These are phyloP conservation scores for Veloboletus limbatus DNA, from an alignment of 1,284 basidiomycete genomes.

Conservation along the genomic window DNA sequence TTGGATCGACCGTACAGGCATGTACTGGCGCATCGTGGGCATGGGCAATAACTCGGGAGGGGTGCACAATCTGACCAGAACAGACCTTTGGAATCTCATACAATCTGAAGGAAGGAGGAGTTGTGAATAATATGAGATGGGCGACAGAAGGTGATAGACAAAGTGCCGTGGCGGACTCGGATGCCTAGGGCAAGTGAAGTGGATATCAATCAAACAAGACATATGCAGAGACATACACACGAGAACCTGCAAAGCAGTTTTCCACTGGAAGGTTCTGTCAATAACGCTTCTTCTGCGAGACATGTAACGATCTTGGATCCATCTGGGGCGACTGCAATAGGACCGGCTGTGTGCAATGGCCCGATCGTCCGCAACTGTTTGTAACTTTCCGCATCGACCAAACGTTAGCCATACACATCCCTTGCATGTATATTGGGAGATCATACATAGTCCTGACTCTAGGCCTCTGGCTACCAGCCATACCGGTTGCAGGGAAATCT, in stretches of 20 bases:
- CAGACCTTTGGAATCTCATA: constrained; percentile 58
- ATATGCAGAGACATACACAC: constrained; percentile 57
- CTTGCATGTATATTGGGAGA: neutral
- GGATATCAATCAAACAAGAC: constrained; percentile 7
- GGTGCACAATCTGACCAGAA: constrained; percentile 50
- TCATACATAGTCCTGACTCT: constrained; percentile 61
- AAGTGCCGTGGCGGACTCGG: constrained; percentile 59
- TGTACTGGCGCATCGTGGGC: constrained; percentile 94
- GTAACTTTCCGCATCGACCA: constrained; percentile 48
- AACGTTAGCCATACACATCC: constrained; percentile 12
- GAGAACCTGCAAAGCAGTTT: constrained; percentile 75
- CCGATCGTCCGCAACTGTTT: constrained; percentile 67
- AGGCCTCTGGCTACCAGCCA: constrained; percentile 33
- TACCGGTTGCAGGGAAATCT: constrained; percentile 10
- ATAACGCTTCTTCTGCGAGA: constrained; percentile 79
- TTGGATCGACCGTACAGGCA: constrained; percentile 82
- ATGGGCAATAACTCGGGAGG: constrained; percentile 72
- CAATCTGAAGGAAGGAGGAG: constrained; percentile 65
- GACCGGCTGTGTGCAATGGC: constrained; percentile 87
- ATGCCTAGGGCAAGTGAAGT: constrained; percentile 47
- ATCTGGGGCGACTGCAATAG: constrained; percentile 79
- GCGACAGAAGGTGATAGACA: constrained; percentile 64
- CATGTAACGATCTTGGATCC: constrained; percentile 82
- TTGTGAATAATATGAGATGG: constrained; percentile 66
- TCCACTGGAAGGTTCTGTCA: constrained; percentile 79